Base-by-base conservation (phyloP, 495 filamentous ascomycete species). In the Staphylotrichum tortipilum region DNA sequence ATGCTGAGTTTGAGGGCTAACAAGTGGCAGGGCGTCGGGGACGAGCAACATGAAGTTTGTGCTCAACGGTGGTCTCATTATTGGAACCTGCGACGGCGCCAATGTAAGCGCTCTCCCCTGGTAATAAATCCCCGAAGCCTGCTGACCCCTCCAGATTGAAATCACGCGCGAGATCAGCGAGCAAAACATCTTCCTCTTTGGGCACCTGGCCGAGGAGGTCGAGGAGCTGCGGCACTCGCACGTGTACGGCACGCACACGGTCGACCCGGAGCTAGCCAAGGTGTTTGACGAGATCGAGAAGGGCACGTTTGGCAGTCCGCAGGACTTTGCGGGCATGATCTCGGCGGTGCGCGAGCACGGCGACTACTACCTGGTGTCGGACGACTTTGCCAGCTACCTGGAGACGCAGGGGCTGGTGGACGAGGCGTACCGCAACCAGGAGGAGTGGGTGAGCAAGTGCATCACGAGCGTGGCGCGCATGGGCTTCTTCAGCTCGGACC, bases 21-120 rank as follows among this genome's bases (percentile, higher is more conserved):
- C 44, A n/a, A 5, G 21, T 17, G 9, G 3, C 37, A 75, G 72
- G 61, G 77, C 77, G 0, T 76, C 72, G 33, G 77, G 77, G 50
- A 80, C 77, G 11, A 78, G 75, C 55, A 97, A 97, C 79, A 98
- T 98, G 92, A 98, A 98, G 66, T 98, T 98, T 60, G 91, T 95
- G 11, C 74, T 98, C 57, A 98, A 97, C 59, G 92, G 92, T 49
- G 92, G 92, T 35, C 71, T 98, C 49, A 94, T 98, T 54, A 97
- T 98, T 49, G 92, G 92, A 62, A 98, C 92, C 31, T 95, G 89
- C 65, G 92, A 98, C 60, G 92, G 92, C 61, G 92, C 92, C 48
- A 98, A 98, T 56, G 89, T 94, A 75, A 78, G 83, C 74, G 24
- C 31, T 12, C 33, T 1, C 11, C 12, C 19, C 34, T 6, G 4